These are phyloP conservation scores for Pseudocercospora fijiensis DNA, from an alignment of 2,329 filamentous ascomycete genomes.

Conservation along the genomic window DNA sequence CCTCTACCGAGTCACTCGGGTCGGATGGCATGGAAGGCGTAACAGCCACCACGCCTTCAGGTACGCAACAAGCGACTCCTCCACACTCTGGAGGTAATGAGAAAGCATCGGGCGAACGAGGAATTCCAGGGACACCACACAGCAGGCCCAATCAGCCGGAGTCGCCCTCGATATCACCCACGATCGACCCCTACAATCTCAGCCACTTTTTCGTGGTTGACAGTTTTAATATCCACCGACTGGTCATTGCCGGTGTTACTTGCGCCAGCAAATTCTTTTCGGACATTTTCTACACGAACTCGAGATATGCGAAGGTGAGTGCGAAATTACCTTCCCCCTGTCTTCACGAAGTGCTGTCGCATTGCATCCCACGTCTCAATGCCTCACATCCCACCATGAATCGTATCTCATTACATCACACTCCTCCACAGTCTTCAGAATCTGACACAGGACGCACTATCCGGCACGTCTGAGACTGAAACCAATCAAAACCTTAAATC, in stretches of 20 bases:
- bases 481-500: slow-evolving; percentile 4
- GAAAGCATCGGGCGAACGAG: slow-evolving; percentile 27
- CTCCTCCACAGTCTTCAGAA: neutral
- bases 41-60: slow-evolving; percentile 29
- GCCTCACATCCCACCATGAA: neutral
- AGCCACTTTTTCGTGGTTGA: slow-evolving; percentile 89
- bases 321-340: neutral
- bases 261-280: slow-evolving; percentile 99
- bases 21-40: slow-evolving; percentile 36
- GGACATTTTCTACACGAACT: slow-evolving; percentile 98
- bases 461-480: slow-evolving; percentile 6
- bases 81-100: slow-evolving; percentile 52
- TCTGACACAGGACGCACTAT: slow-evolving; percentile 1
- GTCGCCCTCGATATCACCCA: slow-evolving; percentile 38
- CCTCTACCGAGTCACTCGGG: slow-evolving; percentile 29
- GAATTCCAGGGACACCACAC: slow-evolving; percentile 41
- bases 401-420: slow-evolving; percentile 9
- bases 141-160: slow-evolving; percentile 36
- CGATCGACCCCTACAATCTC: slow-evolving; percentile 52
- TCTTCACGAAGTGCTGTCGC: slow-evolving; percentile 20
- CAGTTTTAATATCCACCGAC: slow-evolving; percentile 96
- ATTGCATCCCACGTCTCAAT: neutral
- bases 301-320: slow-evolving; percentile 93
- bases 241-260: slow-evolving; percentile 95
- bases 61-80: slow-evolving; percentile 49